Conservation (phyloP, 1,284 basidiomycete species). For the Malassezia globosa region DNA sequence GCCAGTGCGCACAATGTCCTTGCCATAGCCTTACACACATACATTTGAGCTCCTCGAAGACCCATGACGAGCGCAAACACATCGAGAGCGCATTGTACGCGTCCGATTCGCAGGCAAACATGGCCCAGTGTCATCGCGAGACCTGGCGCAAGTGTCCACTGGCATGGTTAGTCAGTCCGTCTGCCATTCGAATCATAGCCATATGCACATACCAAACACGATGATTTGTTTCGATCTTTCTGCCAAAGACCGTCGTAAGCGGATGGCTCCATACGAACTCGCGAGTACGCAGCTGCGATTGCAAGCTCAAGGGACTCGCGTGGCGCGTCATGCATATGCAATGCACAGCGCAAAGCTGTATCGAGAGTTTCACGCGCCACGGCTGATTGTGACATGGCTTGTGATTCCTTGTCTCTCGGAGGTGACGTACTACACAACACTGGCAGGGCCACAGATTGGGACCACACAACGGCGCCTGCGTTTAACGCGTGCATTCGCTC, state of each 20-base stretch:
- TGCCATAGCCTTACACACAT: not conserved
- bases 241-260: not conserved
- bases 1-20: not conserved
- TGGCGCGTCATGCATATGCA: not conserved
- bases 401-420: not conserved
- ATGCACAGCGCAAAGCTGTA: constrained; percentile 7
- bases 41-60: constrained; percentile 7
- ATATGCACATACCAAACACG: too few relatives aligned
- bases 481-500: constrained; percentile 3
- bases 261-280: not conserved
- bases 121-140: constrained; percentile 10
- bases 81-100: constrained; percentile 3
- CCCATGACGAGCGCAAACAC: constrained; percentile 10
- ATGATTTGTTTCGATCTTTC: not conserved
- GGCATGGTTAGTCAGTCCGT: not conserved
- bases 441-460: not conserved
- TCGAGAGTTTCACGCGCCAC: constrained; percentile 10
- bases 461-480: not conserved
- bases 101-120: constrained; percentile 1
- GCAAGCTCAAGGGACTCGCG: not conserved
- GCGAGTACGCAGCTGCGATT: constrained; percentile 3
- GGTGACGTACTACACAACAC: not conserved
- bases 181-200: too few relatives aligned
- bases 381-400: not conserved
- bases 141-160: constrained; percentile 12